Conservation (phyloP, 2,329 filamentous ascomycete genomes). For the Colletotrichum eremochloae region DNA sequence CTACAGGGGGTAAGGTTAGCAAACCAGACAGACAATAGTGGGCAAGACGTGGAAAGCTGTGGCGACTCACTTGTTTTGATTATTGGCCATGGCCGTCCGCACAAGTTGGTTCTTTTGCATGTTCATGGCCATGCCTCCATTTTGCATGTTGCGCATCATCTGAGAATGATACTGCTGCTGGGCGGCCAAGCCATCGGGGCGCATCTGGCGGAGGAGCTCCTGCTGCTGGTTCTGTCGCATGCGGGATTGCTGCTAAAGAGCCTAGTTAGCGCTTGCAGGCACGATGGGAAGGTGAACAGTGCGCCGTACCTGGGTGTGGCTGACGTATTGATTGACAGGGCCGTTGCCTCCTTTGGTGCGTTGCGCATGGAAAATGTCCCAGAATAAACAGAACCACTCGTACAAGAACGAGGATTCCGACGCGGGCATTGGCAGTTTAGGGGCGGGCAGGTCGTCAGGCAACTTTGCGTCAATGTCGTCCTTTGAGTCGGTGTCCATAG, state of each 20-base stretch:
- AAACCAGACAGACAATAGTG: neutral
- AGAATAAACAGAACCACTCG: slow-evolving; percentile 98
- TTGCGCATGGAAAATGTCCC: slow-evolving; percentile 92
- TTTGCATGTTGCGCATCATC: slow-evolving; percentile 77
- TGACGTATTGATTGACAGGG: slow-evolving; percentile 80
- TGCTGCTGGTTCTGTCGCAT: slow-evolving; percentile 82
- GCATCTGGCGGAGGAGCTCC: slow-evolving; percentile 80
- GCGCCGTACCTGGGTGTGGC: slow-evolving; percentile 81
- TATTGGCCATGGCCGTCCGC: slow-evolving; percentile 84
- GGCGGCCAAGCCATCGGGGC: slow-evolving; percentile 66
- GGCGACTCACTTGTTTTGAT: slow-evolving; percentile 75
- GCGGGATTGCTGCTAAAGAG: slow-evolving; percentile 72
- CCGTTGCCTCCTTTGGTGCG: slow-evolving; percentile 75
- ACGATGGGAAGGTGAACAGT: slow-evolving; percentile 45
- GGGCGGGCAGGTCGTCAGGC: slow-evolving; percentile 83
- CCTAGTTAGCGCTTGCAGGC: slow-evolving; percentile 37
- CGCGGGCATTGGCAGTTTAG: slow-evolving; percentile 74
- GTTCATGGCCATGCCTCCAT: slow-evolving; percentile 70
- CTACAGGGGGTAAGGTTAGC: slow-evolving; percentile 53
- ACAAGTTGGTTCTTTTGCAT: slow-evolving; percentile 74
- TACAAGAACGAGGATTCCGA: slow-evolving; percentile 88
- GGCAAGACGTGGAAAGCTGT: neutral
- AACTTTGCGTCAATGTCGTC: slow-evolving; percentile 81
- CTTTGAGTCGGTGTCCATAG: slow-evolving; percentile 87
- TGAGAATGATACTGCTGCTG: slow-evolving; percentile 69